phyloP scores from a whole-genome alignment of 2,329 filamentous ascomycete genomes.

The Ophiobolus disseminans region DNA sequence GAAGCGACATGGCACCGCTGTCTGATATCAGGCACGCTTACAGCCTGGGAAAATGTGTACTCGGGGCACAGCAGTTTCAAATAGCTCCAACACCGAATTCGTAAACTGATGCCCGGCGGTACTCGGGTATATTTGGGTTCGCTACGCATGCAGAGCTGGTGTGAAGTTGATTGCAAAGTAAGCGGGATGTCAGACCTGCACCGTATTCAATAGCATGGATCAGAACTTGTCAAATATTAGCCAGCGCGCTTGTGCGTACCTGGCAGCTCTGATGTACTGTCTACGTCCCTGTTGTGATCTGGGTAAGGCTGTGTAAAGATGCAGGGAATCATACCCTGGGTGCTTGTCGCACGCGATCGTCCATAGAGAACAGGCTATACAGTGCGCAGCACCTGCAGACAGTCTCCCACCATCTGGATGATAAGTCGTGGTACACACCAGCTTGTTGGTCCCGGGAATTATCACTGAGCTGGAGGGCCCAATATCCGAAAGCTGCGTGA shows the following conservation, averaged over 20 bases:
- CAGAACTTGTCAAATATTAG: neutral
- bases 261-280: neutral
- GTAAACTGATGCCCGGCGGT: neutral
- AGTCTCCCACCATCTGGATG: neutral
- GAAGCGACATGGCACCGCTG: slow-evolving; percentile 12
- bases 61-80: neutral
- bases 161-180: slow-evolving; percentile 6
- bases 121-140: neutral
- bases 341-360: slow-evolving; percentile 7
- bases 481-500: too few relatives aligned
- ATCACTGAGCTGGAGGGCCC: neutral
- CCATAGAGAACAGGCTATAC: slow-evolving; percentile 2
- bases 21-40: slow-evolving; percentile 6
- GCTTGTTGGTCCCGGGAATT: too few relatives aligned
- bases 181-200: slow-evolving; percentile 5
- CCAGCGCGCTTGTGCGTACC: neutral
- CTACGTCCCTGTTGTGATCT: slow-evolving; percentile 10
- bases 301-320: slow-evolving; percentile 18
- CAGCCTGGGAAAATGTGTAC: neutral
- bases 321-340: slow-evolving; percentile 14
- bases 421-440: neutral
- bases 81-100: neutral
- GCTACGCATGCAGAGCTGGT: neutral
- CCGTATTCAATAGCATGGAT: neutral
- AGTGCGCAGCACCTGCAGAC: neutral